Evolutionary conservation across 2,329 filamentous ascomycete species (phyloP).

Genomic region (Thelonectria olida): DNA sequence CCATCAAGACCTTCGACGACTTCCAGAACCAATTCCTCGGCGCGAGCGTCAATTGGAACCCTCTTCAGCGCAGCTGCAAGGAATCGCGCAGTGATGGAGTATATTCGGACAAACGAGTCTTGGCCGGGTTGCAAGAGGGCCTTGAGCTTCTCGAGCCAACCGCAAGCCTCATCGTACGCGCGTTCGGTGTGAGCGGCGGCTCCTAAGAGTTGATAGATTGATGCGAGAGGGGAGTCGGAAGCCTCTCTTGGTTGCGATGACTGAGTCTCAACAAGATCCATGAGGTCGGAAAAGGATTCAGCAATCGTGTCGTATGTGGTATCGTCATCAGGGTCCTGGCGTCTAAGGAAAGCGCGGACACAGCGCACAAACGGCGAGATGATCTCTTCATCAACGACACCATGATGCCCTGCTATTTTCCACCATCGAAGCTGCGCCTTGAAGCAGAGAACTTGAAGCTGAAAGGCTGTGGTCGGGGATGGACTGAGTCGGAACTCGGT

Average conservation of each 20-base stretch:
- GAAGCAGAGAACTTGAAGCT: conserved; percentile 72
- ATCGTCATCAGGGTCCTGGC: conserved; percentile 51
- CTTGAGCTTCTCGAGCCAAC: conserved; percentile 63
- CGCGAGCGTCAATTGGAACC: conserved; percentile 45
- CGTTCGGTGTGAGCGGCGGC: conserved; percentile 57
- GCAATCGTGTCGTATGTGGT: conserved; percentile 50
- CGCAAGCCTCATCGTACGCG: conserved; percentile 59
- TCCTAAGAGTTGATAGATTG: conserved; percentile 63
- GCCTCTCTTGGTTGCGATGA: conserved; percentile 46
- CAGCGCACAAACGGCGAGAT: conserved; percentile 72
- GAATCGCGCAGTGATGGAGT: conserved; percentile 63
- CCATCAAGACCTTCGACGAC: conserved; percentile 66
- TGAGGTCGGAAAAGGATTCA: conserved; percentile 44
- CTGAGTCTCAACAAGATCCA: conserved; percentile 45
- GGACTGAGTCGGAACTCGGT: conserved; percentile 63
- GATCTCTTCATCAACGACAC: conserved; percentile 70
- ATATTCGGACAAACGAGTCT: conserved; percentile 60
- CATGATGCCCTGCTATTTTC: conserved; percentile 67
- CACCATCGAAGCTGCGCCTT: conserved; percentile 71
- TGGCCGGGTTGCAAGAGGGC: conserved; percentile 46
- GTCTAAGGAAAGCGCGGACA: conserved; percentile 67
- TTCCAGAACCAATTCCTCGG: conserved; percentile 55
- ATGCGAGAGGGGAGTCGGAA: conserved; percentile 54
- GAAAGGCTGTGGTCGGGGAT: conserved; percentile 65
- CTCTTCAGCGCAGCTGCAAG: conserved; percentile 63